These are phyloP conservation scores for Exophiala mesophila DNA, from an alignment of 2,329 filamentous ascomycete genomes.

Conservation along the genomic window DNA sequence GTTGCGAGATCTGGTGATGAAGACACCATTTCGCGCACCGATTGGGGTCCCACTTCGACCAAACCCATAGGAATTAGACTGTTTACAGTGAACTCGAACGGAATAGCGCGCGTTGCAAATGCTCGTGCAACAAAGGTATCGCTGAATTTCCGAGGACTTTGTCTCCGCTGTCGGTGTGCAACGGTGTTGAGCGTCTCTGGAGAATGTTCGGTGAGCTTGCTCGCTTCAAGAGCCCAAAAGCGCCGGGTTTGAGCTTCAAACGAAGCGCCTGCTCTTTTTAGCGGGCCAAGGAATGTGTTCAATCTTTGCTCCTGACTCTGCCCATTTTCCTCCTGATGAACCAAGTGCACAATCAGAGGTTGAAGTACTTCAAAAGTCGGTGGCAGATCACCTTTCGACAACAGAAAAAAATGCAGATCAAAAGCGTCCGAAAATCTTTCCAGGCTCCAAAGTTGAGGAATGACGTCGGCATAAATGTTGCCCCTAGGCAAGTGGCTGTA, in stretches of 20 bases:
- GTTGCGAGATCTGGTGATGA: constrained; percentile 55
- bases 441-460: constrained; percentile 37
- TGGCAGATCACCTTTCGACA: constrained; percentile 41
- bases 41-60: constrained; percentile 66
- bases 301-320: constrained; percentile 28
- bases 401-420: constrained; percentile 44
- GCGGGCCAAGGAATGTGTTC: constrained; percentile 13
- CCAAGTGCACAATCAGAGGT: constrained; percentile 38
- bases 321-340: constrained; percentile 7
- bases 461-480: constrained; percentile 41
- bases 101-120: constrained; percentile 72
- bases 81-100: constrained; percentile 66
- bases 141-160: constrained; percentile 48
- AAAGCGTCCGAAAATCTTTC: constrained; percentile 38
- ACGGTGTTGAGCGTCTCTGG: constrained; percentile 26
- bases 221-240: constrained; percentile 14
- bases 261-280: constrained; percentile 27
- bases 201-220: constrained; percentile 23
- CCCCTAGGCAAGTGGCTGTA: constrained; percentile 36
- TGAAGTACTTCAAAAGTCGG: constrained; percentile 33
- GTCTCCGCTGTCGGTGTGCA: constrained; percentile 14
- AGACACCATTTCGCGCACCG: constrained; percentile 70
- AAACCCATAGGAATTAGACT: constrained; percentile 67
- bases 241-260: constrained; percentile 20
- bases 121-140: constrained; percentile 72